Conservation (phyloP, 139 green algal species). For the Micractinium sp. region DNA sequence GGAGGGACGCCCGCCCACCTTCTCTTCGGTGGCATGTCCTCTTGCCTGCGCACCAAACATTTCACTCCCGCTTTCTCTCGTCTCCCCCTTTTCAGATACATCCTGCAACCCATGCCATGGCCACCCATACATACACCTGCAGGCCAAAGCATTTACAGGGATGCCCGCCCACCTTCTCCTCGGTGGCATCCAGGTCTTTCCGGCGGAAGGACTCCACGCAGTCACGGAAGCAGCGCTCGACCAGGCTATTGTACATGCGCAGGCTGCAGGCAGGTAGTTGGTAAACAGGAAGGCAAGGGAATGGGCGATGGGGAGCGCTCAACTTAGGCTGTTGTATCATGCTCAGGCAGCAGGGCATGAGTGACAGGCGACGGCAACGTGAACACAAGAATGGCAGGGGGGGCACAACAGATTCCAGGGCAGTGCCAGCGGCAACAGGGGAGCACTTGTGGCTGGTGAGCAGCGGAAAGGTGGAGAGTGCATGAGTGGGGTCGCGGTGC, state of each 20-base stretch:
- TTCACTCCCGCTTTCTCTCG: too few relatives aligned
- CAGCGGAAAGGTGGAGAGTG: too few relatives aligned
- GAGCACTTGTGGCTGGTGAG: too few relatives aligned
- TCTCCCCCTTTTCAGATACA: too few relatives aligned
- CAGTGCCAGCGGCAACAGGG: neutral
- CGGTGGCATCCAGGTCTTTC: slow-evolving; percentile 87
- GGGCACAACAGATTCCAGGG: neutral
- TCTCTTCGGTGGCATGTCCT: slow-evolving; percentile 92
- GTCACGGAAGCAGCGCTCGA: slow-evolving; percentile 95
- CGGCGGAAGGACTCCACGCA: slow-evolving; percentile 93
- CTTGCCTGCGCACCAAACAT: too few relatives aligned
- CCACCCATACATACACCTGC: too few relatives aligned
- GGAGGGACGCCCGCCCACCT: slow-evolving; percentile 73
- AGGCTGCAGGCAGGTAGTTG: slow-evolving; percentile 61
- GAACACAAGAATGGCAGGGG: neutral
- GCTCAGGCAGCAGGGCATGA: neutral
- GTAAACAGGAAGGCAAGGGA: neutral
- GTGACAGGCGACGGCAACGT: neutral
- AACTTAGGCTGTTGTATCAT: neutral
- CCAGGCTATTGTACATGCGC: slow-evolving; percentile 97
- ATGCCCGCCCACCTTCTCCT: slow-evolving; percentile 87
- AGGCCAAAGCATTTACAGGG: too few relatives aligned
- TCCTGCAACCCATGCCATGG: too few relatives aligned
- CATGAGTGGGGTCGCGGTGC: too few relatives aligned
- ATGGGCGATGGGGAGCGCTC: neutral